These are phyloP conservation scores for Coleophoma eucalyptorum DNA, from an alignment of 2,329 filamentous ascomycete genomes.

Conservation along the genomic window DNA sequence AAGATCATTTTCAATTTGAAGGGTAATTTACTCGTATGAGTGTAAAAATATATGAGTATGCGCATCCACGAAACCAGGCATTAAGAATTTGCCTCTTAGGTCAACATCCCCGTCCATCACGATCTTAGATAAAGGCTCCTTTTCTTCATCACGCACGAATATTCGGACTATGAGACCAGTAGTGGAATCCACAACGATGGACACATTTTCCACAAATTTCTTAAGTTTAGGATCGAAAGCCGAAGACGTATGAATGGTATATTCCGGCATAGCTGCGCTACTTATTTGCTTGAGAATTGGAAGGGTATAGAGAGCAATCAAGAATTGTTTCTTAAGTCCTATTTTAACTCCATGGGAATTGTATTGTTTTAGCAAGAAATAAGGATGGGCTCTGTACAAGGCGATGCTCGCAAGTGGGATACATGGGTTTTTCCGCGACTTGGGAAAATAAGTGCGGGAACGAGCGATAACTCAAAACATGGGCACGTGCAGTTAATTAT, in stretches of 20 bases:
- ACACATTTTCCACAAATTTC: constrained; percentile 34
- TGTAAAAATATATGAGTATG: constrained; percentile 56
- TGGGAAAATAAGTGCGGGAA: too few relatives aligned
- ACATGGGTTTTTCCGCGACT: too few relatives aligned
- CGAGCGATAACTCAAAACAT: too few relatives aligned
- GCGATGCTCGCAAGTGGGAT: too few relatives aligned
- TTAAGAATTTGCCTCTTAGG: constrained; percentile 46
- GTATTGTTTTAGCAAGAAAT: too few relatives aligned
- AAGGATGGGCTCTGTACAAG: too few relatives aligned
- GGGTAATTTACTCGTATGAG: constrained; percentile 33
- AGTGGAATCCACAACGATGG: constrained; percentile 34
- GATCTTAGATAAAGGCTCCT: constrained; percentile 11
- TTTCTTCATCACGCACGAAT: constrained; percentile 16
- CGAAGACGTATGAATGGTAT: constrained; percentile 39
- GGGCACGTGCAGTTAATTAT: too few relatives aligned
- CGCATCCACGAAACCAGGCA: constrained; percentile 50
- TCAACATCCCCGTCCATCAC: constrained; percentile 40
- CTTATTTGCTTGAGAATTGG: too few relatives aligned
- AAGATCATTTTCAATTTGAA: not conserved
- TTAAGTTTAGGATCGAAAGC: constrained; percentile 44
- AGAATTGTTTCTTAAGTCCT: too few relatives aligned
- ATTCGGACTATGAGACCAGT: constrained; percentile 37
- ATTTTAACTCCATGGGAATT: too few relatives aligned
- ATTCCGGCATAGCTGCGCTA: not conserved
- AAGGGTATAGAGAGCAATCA: too few relatives aligned